Evolutionary conservation across 441 rosid species (phyloP), one percentile per base, ranked within the genome.

Genomic region (Croton setiger): DNA sequence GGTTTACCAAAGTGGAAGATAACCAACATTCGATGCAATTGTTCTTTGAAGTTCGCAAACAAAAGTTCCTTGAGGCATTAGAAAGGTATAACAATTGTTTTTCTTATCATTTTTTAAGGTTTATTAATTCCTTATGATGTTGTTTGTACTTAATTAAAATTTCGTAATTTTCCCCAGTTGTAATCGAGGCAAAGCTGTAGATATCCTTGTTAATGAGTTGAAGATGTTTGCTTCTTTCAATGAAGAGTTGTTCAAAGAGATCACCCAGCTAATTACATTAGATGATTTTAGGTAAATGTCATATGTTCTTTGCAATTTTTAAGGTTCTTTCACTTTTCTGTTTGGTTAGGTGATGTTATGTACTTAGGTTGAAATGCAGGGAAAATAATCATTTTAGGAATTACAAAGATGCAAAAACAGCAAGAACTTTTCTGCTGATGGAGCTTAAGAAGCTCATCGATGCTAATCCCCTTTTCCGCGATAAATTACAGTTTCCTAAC

Each of bases 361-460:
- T 59, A 37, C 51, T 60, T 54, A 10, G 44, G 61, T 8, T 49
- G 31, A 45, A 68, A 20, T 74, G 69, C 74, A 86, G 90, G 82
- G 85, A 86, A 58, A 86, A 82, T 65, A 79, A 76, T 53, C 86
- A 78, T 55, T 70, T 86, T 43, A 73, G 85, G n/a, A 73, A 48
- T 66, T 86, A 84, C 41, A 75, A 79, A 47, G 90, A 86, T 70
- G 49, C 80, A 33, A 80, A 82, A 61, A 70, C 83, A 31, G 85
- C 88, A 21, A 78, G 90, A 76, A 31, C 79, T 61, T 62, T 76
- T 35, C 73, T 82, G 88, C 52, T 82, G 65, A 21, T 63, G 4
- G 90, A 86, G 77, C 74, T 86, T 61, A 86, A 82, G 75, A 84
- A 81, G 68, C 85, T 86, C 74, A 59, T 86, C n/a, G 86, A 86